Conservation (phyloP, 495 filamentous ascomycete genomes). For the Glonium stellatum region DNA sequence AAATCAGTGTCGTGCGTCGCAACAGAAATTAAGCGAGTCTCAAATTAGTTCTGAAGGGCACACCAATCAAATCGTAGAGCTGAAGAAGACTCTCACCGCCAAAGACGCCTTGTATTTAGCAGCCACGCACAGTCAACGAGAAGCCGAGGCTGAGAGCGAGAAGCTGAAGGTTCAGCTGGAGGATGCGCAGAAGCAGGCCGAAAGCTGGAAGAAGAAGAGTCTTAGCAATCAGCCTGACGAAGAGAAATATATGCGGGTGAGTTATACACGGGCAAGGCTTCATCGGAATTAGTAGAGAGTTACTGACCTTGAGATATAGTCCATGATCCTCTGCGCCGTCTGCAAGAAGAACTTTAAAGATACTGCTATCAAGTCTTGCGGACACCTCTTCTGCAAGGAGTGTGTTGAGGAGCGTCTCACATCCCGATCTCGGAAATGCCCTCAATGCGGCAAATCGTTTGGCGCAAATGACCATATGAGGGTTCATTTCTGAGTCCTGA, state of each 20-base stretch:
- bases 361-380: constrained; percentile 83
- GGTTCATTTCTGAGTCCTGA: constrained; percentile 14
- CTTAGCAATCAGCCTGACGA: constrained; percentile 72
- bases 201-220: constrained; percentile 74
- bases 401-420: constrained; percentile 81
- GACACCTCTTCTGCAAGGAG: constrained; percentile 88
- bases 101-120: constrained; percentile 59
- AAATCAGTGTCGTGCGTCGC: constrained; percentile 60
- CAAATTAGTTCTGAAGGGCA: constrained; percentile 60
- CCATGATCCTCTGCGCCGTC: constrained; percentile 80
- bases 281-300: neutral
- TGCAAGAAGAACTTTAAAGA: constrained; percentile 90
- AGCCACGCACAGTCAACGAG: constrained; percentile 54
- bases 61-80: constrained; percentile 67
- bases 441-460: constrained; percentile 84
- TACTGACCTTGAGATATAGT: constrained; percentile 42
- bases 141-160: constrained; percentile 67
- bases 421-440: constrained; percentile 89
- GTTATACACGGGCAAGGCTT: constrained; percentile 33
- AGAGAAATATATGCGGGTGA: constrained; percentile 75
- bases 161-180: constrained; percentile 64
- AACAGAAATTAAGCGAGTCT: constrained; percentile 63
- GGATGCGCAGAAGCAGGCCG: constrained; percentile 66
- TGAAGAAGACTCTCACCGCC: constrained; percentile 60
- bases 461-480: constrained; percentile 67